phyloP scores from a whole-genome alignment of 352 stramenopile genomes.

The Peronospora farinosa region DNA sequence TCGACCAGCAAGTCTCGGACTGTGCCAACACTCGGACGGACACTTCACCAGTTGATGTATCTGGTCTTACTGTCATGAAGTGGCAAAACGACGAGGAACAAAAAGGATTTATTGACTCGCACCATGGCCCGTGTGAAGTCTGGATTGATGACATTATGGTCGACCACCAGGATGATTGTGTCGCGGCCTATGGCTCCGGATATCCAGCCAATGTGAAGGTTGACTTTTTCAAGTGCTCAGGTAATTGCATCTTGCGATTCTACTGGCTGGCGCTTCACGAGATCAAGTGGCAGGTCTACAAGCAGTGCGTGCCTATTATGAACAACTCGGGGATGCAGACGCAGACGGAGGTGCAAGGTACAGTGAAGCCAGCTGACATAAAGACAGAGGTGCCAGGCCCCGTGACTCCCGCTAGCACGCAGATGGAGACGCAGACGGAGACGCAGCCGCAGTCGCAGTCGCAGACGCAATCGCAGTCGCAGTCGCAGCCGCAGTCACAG shows the following conservation, averaged over 20 bases:
- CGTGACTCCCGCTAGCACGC: no score
- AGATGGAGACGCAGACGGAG: no score
- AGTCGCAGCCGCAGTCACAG: no score
- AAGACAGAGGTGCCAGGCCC: no score
- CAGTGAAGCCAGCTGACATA: constrained; percentile 11
- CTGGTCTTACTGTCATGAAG: constrained; percentile 29
- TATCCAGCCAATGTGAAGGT: constrained; percentile 27
- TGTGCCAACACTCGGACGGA: constrained; percentile 40
- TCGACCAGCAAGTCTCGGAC: constrained; percentile 32
- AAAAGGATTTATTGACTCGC: constrained; percentile 45
- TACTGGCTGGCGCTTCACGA: constrained; percentile 37
- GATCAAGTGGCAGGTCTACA: constrained; percentile 40
- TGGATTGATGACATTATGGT: constrained; percentile 51
- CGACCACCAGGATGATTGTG: constrained; percentile 44
- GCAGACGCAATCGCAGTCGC: no score
- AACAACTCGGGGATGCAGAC: constrained; percentile 19
- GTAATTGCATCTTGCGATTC: constrained; percentile 26
- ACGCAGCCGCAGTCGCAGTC: neutral
- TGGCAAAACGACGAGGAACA: constrained; percentile 48
- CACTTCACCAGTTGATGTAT: constrained; percentile 35
- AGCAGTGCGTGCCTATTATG: constrained; percentile 31
- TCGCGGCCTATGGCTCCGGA: constrained; percentile 19
- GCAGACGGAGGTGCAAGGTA: constrained; percentile 13
- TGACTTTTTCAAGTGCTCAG: constrained; percentile 27
- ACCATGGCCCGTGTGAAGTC: constrained; percentile 50